phyloP scores from a whole-genome alignment of 1,139 yeast species.

The Kodamaea fungicola region DNA sequence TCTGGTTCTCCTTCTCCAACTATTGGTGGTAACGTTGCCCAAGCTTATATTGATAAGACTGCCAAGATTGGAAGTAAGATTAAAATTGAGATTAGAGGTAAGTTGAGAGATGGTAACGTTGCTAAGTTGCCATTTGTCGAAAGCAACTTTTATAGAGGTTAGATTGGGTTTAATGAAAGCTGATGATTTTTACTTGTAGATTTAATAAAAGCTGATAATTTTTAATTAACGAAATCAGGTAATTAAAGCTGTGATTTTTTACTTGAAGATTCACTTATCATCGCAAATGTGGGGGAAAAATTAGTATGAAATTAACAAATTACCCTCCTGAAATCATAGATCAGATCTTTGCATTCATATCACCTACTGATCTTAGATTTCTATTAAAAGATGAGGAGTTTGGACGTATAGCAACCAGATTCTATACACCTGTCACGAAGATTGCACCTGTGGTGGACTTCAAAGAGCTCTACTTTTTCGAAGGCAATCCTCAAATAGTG shows the following conservation, averaged over 20 bases:
- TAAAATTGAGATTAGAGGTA: slow-evolving; percentile 78
- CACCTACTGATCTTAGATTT: neutral
- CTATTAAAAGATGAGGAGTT: neutral
- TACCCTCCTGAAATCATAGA: neutral
- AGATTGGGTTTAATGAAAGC: neutral
- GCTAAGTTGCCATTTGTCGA: slow-evolving; percentile 82
- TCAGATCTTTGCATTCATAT: neutral
- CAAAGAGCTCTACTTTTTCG: neutral
- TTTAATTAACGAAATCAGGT: too few relatives aligned
- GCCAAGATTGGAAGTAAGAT: slow-evolving; percentile 75
- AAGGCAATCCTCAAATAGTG: neutral
- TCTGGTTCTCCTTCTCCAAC: slow-evolving; percentile 93
- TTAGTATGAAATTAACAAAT: neutral
- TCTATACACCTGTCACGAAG: neutral
- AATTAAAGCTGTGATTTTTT: too few relatives aligned
- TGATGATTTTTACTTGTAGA: too few relatives aligned
- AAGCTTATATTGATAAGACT: slow-evolving; percentile 80
- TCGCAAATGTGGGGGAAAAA: too few relatives aligned
- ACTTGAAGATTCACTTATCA: too few relatives aligned
- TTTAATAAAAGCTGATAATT: too few relatives aligned
- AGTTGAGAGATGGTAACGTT: slow-evolving; percentile 68
- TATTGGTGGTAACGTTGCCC: slow-evolving; percentile 83
- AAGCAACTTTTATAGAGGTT: slow-evolving; percentile 59
- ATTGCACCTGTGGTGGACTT: neutral
- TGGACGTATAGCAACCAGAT: neutral